Evolutionary conservation across 2,329 filamentous ascomycete species (phyloP), one percentile per base, ranked within the genome.

Genomic region (Seiridium cupressi): DNA sequence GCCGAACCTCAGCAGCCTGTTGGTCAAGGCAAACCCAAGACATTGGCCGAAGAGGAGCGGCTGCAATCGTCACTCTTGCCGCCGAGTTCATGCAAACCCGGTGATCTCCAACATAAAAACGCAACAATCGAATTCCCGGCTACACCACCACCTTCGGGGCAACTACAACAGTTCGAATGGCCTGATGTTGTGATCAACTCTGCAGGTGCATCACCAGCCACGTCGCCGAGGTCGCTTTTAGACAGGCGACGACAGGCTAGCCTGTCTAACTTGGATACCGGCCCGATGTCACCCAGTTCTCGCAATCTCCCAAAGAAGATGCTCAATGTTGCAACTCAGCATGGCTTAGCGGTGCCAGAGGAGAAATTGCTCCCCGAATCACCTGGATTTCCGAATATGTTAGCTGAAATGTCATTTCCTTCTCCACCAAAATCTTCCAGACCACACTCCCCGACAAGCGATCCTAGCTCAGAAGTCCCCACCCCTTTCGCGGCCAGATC

Each of bases 341-440:
- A 60, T 7, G 57, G 44, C 32, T 56, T 71, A 51, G 53, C 61
- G 32, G 64, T 68, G 13, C 66, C 70, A 11, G 55, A 61, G 18
- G 47, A 63, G 38, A 59, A 64, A 40, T 10, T 63, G 10, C 51
- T 60, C 32, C 68, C 68, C 5, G 70, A 72, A 44, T 72, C 70
- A 18, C 70, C 68, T 11, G 70, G 70, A 3, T 72, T 71, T 60
- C 67, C 69, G 8, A 70, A 64, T 9, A 69, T 72, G 70, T 60
- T 72, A 55, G 68, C 68, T 38, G 59, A 61, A 7, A 68, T 70
- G 59, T 65, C 55, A 8, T 72, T 72, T 46, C 70, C 70, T 49
- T 62, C 61, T 38, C 69, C 69, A 10, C 70, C 70, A 13, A 66
- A 56, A 57, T 60, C 61, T 5, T 65, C 66, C 10, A 61, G 63